Evolutionary conservation across 2,329 filamentous ascomycete genomes (phyloP).

Genomic region (Pseudogymnoascus sp.): DNA sequence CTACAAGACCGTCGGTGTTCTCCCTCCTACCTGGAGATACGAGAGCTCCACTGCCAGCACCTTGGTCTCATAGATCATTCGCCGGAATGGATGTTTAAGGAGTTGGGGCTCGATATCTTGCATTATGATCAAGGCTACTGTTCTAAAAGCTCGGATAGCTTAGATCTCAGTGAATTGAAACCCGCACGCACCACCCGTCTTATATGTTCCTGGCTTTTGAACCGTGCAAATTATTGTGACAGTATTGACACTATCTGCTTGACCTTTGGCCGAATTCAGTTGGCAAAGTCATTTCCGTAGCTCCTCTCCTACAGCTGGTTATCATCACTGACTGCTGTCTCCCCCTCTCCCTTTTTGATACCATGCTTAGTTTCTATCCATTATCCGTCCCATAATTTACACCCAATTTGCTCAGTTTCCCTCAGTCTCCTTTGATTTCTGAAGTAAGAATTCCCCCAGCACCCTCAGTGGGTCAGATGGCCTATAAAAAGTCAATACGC

Average conservation of each 20-base stretch:
- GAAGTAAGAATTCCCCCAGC: conserved; percentile 62
- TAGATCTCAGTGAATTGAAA: conserved; percentile 9
- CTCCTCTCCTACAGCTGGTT: not conserved
- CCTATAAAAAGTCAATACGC: conserved; percentile 29
- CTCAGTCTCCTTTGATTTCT: conserved; percentile 60
- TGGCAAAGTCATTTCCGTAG: not conserved
- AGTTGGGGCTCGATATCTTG: conserved; percentile 25
- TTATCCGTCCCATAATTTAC: not conserved
- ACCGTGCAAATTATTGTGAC: not conserved
- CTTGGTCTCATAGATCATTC: conserved; percentile 68
- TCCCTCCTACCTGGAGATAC: conserved; percentile 96
- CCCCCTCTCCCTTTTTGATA: not conserved
- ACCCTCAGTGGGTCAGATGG: conserved; percentile 61
- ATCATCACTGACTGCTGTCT: not conserved
- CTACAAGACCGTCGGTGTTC: conserved; percentile 91
- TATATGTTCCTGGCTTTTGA: not conserved
- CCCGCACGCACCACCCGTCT: conserved; percentile 6
- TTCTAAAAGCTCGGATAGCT: conserved; percentile 6
- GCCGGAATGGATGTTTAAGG: conserved; percentile 18
- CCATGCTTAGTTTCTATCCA: not conserved
- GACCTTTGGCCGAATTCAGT: not conserved
- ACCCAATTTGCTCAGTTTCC: conserved; percentile 15
- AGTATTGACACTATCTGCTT: not conserved
- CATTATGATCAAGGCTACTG: conserved; percentile 17
- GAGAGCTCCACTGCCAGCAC: conserved; percentile 95